phyloP scores from a whole-genome alignment of 2,329 filamentous ascomycete species.

The Phoma herbarum region DNA sequence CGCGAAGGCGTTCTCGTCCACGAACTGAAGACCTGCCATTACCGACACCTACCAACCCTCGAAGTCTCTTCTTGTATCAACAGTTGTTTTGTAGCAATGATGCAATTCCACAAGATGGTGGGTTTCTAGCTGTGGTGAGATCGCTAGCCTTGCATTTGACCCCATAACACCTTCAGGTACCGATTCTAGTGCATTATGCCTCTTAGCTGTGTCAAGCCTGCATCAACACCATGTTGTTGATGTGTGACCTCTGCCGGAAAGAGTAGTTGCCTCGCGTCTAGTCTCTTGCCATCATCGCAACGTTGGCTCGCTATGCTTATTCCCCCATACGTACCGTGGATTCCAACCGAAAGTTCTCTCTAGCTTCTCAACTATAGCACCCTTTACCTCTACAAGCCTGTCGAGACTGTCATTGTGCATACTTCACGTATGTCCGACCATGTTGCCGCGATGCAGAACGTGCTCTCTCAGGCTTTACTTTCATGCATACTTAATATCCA shows the following conservation, averaged over 20 bases:
- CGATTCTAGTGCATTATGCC: neutral
- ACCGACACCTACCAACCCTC: neutral
- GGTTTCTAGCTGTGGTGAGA: neutral
- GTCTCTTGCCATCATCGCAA: neutral
- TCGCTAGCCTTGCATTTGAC: neutral
- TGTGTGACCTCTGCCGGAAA: neutral
- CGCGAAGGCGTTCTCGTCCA: neutral
- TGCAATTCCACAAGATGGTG: neutral
- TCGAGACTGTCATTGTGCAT: constrained; percentile 6
- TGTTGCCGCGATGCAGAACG: neutral
- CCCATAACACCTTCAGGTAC: neutral
- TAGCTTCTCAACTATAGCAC: neutral
- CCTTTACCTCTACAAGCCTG: neutral
- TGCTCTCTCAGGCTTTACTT: too few relatives aligned
- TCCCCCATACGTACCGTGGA: neutral
- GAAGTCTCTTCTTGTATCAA: neutral
- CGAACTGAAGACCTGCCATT: neutral
- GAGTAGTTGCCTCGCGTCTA: neutral
- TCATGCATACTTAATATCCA: neutral
- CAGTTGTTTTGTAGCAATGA: neutral
- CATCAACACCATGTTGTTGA: constrained; percentile 1
- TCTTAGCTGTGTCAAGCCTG: neutral
- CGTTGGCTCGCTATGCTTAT: neutral
- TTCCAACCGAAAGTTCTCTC: neutral
- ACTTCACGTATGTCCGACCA: neutral